Evolutionary conservation across 306 rosid genomes (phyloP).

Genomic region (Oemleria cerasiformis): DNA sequence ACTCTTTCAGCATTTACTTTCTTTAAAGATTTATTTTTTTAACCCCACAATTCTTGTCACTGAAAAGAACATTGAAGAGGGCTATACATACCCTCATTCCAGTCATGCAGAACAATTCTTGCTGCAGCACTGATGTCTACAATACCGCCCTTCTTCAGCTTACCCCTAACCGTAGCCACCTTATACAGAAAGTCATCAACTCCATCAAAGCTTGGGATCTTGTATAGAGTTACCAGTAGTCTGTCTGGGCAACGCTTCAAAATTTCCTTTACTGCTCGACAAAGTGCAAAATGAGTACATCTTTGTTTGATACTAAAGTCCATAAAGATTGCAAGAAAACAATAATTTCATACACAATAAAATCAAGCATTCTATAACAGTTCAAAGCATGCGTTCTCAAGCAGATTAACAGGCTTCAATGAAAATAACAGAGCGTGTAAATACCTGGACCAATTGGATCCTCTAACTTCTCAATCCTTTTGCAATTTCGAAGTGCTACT

Average conservation of each 20-base stretch:
- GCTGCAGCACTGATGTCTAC: constrained; percentile 80
- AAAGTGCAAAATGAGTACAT: constrained; percentile 13
- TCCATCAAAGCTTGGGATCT: constrained; percentile 71
- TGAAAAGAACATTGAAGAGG: not conserved
- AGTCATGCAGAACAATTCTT: constrained; percentile 85
- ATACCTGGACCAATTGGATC: constrained; percentile 92
- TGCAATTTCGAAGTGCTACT: constrained; percentile 75
- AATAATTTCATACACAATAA: not conserved
- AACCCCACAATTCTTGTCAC: not conserved
- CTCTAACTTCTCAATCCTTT: constrained; percentile 83
- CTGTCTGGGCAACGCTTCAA: constrained; percentile 75
- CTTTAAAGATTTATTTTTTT: not conserved
- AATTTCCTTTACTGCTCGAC: constrained; percentile 82
- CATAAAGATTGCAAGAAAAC: not conserved
- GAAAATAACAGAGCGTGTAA: not conserved
- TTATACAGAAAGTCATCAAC: constrained; percentile 83
- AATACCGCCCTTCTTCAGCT: constrained; percentile 87
- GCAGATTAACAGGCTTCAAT: not conserved
- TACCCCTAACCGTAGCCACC: constrained; percentile 88
- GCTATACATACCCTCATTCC: constrained; percentile 75
- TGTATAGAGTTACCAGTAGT: constrained; percentile 66
- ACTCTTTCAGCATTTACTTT: not conserved
- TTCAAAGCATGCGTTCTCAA: not conserved
- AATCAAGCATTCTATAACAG: not conserved
- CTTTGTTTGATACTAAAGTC: not conserved